Evolutionary conservation across 345 rosid species (phyloP).

Genomic region (Gynandropsis gynandra): DNA sequence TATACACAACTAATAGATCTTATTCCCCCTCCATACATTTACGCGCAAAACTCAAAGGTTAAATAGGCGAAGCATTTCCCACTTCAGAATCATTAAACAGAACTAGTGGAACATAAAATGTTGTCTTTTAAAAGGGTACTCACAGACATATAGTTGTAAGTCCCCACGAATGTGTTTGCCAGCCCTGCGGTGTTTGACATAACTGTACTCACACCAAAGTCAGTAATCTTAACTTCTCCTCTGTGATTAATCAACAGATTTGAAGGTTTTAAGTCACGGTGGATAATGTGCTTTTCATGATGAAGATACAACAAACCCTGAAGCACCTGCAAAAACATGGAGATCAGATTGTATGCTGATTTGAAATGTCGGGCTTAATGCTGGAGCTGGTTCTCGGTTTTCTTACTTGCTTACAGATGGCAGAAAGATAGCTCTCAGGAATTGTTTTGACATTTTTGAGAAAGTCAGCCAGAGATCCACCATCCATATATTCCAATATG

Average conservation of each 20-base stretch:
- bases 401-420: slow-evolving; percentile 71
- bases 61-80: background rate
- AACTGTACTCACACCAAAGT: slow-evolving; percentile 86
- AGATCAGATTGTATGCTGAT: background rate
- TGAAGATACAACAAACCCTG: slow-evolving; percentile 76
- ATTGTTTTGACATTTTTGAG: slow-evolving; percentile 58
- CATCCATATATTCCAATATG: slow-evolving; percentile 89
- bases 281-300: slow-evolving; percentile 73
- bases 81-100: background rate
- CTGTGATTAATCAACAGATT: slow-evolving; percentile 75
- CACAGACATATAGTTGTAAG: slow-evolving; percentile 87
- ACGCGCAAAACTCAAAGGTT: background rate
- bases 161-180: slow-evolving; percentile 81
- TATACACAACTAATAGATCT: background rate
- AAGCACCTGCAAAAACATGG: slow-evolving; percentile 44
- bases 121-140: too few species aligned
- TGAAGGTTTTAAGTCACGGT: slow-evolving; percentile 86
- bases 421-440: slow-evolving; percentile 70
- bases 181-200: slow-evolving; percentile 68
- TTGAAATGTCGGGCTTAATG: background rate
- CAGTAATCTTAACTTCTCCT: slow-evolving; percentile 89
- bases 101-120: too few species aligned
- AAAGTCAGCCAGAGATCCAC: slow-evolving; percentile 81
- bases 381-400: background rate
- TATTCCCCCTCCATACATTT: too few species aligned